phyloP scores from a whole-genome alignment of 139 green algal species.

The Nannochloris sp. region DNA sequence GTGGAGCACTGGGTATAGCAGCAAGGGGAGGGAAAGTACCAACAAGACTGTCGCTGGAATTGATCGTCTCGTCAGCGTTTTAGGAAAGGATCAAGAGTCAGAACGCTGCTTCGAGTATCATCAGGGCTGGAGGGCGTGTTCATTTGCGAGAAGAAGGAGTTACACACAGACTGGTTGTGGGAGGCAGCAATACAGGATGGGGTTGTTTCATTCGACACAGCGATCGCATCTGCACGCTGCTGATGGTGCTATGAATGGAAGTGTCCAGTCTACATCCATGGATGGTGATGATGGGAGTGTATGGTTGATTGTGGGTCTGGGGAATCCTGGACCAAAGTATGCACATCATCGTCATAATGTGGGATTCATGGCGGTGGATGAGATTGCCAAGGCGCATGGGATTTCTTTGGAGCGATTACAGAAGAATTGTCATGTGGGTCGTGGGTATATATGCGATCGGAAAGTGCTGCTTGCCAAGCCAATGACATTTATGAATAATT shows the following conservation, averaged over 20 bases:
- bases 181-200: background rate
- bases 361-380: conserved; percentile 77
- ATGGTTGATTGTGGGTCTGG: conserved; percentile 68
- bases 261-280: background rate
- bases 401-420: conserved; percentile 56
- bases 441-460: conserved; percentile 29
- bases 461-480: conserved; percentile 75
- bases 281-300: background rate
- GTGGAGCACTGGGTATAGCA: too few relatives aligned
- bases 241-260: background rate
- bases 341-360: conserved; percentile 77
- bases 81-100: background rate
- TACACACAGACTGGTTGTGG: too few relatives aligned
- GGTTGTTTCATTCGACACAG: background rate
- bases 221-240: too few relatives aligned
- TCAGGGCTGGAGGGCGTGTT: too few relatives aligned
- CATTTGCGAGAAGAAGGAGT: too few relatives aligned
- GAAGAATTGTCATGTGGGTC: conserved; percentile 55
- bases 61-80: background rate
- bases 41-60: background rate
- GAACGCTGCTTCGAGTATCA: background rate
- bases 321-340: conserved; percentile 70
- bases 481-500: conserved; percentile 88
- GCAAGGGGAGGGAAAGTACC: too few relatives aligned
- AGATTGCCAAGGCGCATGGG: conserved; percentile 39